Percentiles rank a stretch among this genome's conserved stretches.
Evolutionary conservation across 139 green algal genomes (phyloP).

Genomic region (Diplosphaera chodatii): DNA sequence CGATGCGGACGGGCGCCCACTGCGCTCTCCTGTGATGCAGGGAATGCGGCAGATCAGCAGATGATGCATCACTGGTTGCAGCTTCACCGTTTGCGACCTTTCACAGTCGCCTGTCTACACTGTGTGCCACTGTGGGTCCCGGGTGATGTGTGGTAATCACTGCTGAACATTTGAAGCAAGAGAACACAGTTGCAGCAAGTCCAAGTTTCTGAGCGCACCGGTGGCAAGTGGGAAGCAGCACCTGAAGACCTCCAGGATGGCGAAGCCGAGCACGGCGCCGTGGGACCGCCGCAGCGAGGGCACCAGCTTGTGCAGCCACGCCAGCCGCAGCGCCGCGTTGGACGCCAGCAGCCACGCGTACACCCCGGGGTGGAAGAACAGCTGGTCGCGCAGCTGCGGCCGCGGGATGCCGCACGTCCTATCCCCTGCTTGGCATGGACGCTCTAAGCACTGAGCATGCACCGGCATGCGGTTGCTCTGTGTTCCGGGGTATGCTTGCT

Average conservation of each 20-base stretch:
- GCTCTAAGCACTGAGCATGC: not conserved
- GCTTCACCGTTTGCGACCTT: no score
- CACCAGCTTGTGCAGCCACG: slow-evolving; percentile 87
- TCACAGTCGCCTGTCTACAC: no score
- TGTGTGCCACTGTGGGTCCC: no score
- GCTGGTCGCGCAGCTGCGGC: slow-evolving; percentile 32
- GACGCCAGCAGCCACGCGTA: slow-evolving; percentile 56
- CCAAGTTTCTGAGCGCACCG: no score
- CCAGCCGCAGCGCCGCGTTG: slow-evolving; percentile 74
- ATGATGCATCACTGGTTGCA: no score
- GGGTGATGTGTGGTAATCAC: no score
- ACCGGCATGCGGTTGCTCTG: no score
- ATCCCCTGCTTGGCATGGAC: slow-evolving; percentile 7
- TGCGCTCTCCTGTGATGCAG: slow-evolving; percentile 59
- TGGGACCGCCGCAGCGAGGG: slow-evolving; percentile 60
- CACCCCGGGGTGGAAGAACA: slow-evolving; percentile 34
- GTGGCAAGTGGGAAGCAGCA: no score
- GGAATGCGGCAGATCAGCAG: slow-evolving; percentile 17
- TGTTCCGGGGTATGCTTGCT: no score
- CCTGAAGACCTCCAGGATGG: slow-evolving; percentile 41
- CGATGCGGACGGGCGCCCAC: slow-evolving; percentile 87
- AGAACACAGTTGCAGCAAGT: no score
- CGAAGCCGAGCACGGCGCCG: slow-evolving; percentile 47
- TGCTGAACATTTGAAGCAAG: no score
- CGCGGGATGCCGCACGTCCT: slow-evolving; percentile 3